Conservation (phyloP, 148 eudicot species). For the Rhododendron ovatum region DNA sequence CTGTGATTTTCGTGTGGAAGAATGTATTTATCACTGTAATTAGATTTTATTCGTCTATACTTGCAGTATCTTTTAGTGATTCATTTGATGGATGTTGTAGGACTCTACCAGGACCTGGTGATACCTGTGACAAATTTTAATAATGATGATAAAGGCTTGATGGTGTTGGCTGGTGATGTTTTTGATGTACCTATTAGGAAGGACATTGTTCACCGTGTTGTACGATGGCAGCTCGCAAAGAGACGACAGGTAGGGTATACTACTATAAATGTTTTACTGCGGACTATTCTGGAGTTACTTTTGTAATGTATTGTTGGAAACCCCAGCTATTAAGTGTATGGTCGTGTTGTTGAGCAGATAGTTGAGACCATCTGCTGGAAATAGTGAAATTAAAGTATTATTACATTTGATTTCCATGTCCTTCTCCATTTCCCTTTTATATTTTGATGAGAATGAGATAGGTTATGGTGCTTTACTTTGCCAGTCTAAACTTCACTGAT, state of each 20-base stretch:
- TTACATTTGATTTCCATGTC: background rate
- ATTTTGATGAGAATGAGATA: background rate
- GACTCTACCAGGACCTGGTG: constrained; percentile 67
- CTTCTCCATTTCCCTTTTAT: background rate
- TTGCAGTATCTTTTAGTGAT: constrained; percentile 1
- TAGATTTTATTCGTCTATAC: background rate
- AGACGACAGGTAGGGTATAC: constrained; percentile 70
- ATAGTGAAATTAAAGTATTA: background rate
- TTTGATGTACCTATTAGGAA: constrained; percentile 96
- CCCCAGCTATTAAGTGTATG: background rate
- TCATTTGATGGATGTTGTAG: constrained; percentile 31
- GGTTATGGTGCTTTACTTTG: constrained; percentile 1
- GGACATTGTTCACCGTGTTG: constrained; percentile 94
- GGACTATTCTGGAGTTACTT: background rate
- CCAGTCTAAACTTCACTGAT: background rate
- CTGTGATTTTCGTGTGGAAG: background rate
- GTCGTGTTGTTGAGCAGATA: background rate
- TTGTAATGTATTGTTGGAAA: background rate
- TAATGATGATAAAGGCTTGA: constrained; percentile 79
- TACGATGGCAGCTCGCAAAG: constrained; percentile 98
- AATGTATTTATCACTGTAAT: background rate
- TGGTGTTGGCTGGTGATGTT: constrained; percentile 91
- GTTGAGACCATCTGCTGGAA: background rate
- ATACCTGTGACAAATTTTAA: constrained; percentile 81
- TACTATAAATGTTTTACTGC: background rate